These are phyloP conservation scores for Silene conica DNA, from an alignment of 148 eudicot genomes.

Conservation along the genomic window DNA sequence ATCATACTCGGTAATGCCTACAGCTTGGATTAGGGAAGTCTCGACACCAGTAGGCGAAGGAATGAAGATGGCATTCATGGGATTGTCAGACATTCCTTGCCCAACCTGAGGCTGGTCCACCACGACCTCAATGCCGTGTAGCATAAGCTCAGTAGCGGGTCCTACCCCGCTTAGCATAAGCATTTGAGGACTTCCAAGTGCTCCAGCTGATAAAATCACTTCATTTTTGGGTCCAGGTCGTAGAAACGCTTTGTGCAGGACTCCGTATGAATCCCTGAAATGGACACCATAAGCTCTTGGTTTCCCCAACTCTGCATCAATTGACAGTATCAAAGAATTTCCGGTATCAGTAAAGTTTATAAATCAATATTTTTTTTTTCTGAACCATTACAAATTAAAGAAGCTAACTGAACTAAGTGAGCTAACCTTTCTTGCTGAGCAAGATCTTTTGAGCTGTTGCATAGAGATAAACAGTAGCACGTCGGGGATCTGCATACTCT, in stretches of 20 bases:
- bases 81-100: slow-evolving; percentile 80
- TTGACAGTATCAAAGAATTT: too few species aligned
- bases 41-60: slow-evolving; percentile 57
- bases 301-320: slow-evolving; percentile 29
- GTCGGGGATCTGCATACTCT: slow-evolving; percentile 58
- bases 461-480: slow-evolving; percentile 48
- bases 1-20: slow-evolving; percentile 59
- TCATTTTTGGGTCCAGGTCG: slow-evolving; percentile 41
- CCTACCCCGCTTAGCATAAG: slow-evolving; percentile 83
- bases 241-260: slow-evolving; percentile 49
- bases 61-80: slow-evolving; percentile 61
- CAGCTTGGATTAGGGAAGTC: slow-evolving; percentile 60
- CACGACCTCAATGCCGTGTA: slow-evolving; percentile 45
- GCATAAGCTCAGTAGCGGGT: slow-evolving; percentile 48
- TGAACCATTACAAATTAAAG: too few species aligned
- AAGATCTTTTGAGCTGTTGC: slow-evolving; percentile 58
- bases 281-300: slow-evolving; percentile 60
- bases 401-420: too few species aligned
- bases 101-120: slow-evolving; percentile 78
- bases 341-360: too few species aligned
- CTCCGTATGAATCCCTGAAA: slow-evolving; percentile 49
- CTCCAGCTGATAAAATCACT: slow-evolving; percentile 66
- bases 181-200: slow-evolving; percentile 84
- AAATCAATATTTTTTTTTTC: too few species aligned
- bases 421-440: slow-evolving; percentile 42